Evolutionary conservation across 139 green algal species (phyloP), one percentile per base, ranked within the genome.

Genomic region (Chlorella vulgaris): DNA sequence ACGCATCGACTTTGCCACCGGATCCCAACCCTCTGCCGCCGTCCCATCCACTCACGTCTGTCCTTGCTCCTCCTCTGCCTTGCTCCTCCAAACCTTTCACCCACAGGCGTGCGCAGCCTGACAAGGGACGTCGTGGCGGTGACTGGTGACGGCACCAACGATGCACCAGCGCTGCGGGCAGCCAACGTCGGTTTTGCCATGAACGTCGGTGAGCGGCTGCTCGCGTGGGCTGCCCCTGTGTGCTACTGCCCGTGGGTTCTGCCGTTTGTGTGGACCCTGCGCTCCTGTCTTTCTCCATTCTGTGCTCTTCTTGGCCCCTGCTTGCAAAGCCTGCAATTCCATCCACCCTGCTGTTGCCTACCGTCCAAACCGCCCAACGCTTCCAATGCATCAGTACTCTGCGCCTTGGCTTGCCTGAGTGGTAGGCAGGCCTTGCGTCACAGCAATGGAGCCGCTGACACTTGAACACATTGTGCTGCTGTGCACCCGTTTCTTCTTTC

Each of bases 181-280:
- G 91, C 94, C 3, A 91, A 97, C 77, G 93, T 98, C 3, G 94
- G 93, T 18, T 97, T 98, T 87, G 92, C 91, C 38, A 98, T 98
- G 94, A 89, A 86, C 61, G 60, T 40, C 10, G 78, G 78, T 81
- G 60, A 31, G 58, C 61, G n/a, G n/a, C 26, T 38, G 33, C 4
- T 21, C 22, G 28, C n/a, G 24, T 47, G 63, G 8, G 4, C 4
- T 24, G 6, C 31, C 8, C 4, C 7, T n/a, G 15, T 55, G 47
- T 10, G 47, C 47, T 24, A 10, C 47, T 55, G 47, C 47, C 47
- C 47, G n/a, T n/a, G n/a, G n/a, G n/a, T 55, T 10, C 47, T 55
- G 47, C 47, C 47, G 10, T 15, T 10, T 15, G 13, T 55, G 47
- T 10, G 15, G 47, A 55, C 47, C 15, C 47, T 55, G 47, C 47